Percentiles rank a stretch among this genome's conserved stretches.
Conservation (phyloP, 148 eudicot genomes). For the Camellia lanceoleosa region DNA sequence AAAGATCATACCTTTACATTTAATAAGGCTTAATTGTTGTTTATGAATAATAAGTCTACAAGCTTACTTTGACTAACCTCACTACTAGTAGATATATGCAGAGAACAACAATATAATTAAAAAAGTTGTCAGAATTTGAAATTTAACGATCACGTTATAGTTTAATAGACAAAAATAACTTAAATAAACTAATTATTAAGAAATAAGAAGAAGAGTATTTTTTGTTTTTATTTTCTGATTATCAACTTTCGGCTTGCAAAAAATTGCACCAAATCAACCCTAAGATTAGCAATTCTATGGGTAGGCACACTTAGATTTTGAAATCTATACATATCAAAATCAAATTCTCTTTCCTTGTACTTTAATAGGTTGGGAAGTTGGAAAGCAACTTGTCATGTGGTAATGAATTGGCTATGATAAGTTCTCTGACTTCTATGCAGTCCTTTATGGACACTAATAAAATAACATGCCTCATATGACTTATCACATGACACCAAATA, state of each 20-base stretch:
- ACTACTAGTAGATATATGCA: neutral
- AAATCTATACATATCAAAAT: no score
- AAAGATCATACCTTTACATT: constrained; percentile 11
- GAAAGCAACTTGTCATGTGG: constrained; percentile 37
- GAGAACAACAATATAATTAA: no score
- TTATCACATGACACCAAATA: constrained; percentile 43
- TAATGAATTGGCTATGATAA: constrained; percentile 13
- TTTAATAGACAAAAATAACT: no score
- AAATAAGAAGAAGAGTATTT: no score
- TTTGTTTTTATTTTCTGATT: no score
- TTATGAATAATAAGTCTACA: neutral
- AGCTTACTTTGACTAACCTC: neutral
- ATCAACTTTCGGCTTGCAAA: no score
- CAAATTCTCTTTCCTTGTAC: neutral
- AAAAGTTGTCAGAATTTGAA: no score
- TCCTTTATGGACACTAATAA: constrained; percentile 11
- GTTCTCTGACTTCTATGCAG: constrained; percentile 10
- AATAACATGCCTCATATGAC: constrained; percentile 46
- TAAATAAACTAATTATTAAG: no score
- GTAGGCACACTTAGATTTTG: no score
- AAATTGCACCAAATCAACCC: no score
- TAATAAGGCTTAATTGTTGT: neutral
- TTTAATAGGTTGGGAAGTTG: constrained; percentile 16
- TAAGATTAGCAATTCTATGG: no score
- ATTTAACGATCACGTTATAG: no score